Evolutionary conservation across 164 flowering plant genomes (phyloP), one percentile per base, ranked within the genome.

Genomic region (Platanus orientalis): DNA sequence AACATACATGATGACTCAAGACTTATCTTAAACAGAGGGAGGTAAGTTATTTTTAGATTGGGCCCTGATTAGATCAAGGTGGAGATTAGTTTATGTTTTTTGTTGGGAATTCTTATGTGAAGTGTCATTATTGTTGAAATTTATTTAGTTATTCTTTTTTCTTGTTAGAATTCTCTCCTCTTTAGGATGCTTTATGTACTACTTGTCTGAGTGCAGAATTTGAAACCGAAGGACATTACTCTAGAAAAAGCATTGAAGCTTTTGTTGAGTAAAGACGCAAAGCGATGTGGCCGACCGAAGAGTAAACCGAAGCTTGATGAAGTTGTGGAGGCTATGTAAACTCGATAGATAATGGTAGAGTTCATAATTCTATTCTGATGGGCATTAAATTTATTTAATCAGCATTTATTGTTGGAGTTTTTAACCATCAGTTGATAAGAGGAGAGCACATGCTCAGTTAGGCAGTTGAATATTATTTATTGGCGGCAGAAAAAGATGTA

Each of bases 221-320:
- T 80, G 75, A 67, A 84, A 29, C 87, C 97, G 6, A 60, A 61
- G 1, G 75, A 81, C 5, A 36, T 94, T 28, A 82, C 81, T 10
- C 28, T 94, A 20, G 91, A 89, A 55, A 86, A 82, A 58, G 97
- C 92, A 61, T 21, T 90, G 70, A 67, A 78, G 75, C 70, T 84
- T 53, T 73, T 93, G 70, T 57, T 67, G 5, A 48, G 91, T 50
- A 75, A 74, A 51, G 69, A 73, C 63, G 87, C 78, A 1, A 89
- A 61, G 64, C 72, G 57, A 57, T 53, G 63, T 61, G 97, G 98
- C 5, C 84, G 96, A 36, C 96, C 95, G 21, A 84, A 79, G 74
- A 60, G 64, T 14, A 73, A 74, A 52, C 63, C 73, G 4, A 69
- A 70, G 70, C 19, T 24, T 28, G 75, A 75, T 57, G 84, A 74